A percentile compares a stretch with the other conserved stretches of the same genome.
phyloP scores from a whole-genome alignment of 1,139 yeast species.

The Blastobotrys persicus region DNA sequence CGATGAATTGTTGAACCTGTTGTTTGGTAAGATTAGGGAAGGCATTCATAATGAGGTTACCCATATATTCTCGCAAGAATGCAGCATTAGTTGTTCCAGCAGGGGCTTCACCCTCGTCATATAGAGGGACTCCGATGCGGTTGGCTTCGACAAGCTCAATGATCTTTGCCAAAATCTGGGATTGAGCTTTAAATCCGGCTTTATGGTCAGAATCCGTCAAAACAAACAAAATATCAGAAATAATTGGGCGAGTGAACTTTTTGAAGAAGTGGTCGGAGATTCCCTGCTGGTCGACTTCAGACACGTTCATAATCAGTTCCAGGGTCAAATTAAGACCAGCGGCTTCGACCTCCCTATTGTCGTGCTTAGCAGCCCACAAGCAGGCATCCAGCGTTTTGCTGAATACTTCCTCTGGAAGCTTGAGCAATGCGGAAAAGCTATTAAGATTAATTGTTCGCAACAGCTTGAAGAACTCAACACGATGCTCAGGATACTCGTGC shows the following conservation, averaged over 20 bases:
- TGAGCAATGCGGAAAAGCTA: constrained; percentile 81
- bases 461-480: constrained; percentile 91
- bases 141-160: constrained; percentile 79
- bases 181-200: constrained; percentile 88
- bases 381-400: constrained; percentile 90
- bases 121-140: constrained; percentile 73
- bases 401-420: constrained; percentile 89
- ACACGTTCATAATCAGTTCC: constrained; percentile 81
- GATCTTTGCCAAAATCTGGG: constrained; percentile 78
- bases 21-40: constrained; percentile 86
- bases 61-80: constrained; percentile 77
- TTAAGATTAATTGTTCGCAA: constrained; percentile 82
- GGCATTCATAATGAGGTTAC: constrained; percentile 76
- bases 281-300: constrained; percentile 61
- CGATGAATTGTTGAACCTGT: constrained; percentile 78
- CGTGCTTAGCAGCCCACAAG: constrained; percentile 97
- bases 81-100: constrained; percentile 79
- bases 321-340: constrained; percentile 79
- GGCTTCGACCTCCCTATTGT: constrained; percentile 92
- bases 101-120: constrained; percentile 63
- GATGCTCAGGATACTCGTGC: constrained; percentile 95
- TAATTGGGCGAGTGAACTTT: constrained; percentile 82
- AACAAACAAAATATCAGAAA: constrained; percentile 89
- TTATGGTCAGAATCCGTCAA: constrained; percentile 97
- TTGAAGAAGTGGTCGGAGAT: constrained; percentile 86